Conservation (phyloP, 495 filamentous ascomycete species). For the Aspergillus indologenus region DNA sequence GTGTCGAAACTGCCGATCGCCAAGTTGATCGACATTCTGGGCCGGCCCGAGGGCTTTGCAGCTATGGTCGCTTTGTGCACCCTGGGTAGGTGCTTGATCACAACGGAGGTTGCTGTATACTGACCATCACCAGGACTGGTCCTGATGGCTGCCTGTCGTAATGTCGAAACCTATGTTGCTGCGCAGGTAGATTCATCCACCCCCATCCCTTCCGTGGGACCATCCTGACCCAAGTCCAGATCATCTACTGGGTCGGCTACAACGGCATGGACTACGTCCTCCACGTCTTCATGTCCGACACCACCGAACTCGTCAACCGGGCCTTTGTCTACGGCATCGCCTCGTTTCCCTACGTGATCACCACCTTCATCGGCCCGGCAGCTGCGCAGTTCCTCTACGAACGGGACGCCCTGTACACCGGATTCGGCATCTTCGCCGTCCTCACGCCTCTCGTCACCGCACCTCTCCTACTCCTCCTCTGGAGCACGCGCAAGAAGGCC, state of each 20-base stretch:
- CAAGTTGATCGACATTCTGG: slow-evolving; percentile 61
- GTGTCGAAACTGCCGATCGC: slow-evolving; percentile 59
- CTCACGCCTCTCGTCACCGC: slow-evolving; percentile 47
- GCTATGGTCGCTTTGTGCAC: not conserved
- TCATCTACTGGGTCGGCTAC: slow-evolving; percentile 50
- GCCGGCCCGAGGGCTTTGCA: slow-evolving; percentile 26
- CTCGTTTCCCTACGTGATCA: slow-evolving; percentile 56
- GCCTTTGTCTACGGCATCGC: slow-evolving; percentile 52
- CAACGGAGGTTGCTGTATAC: not conserved
- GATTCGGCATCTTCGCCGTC: slow-evolving; percentile 54
- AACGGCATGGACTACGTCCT: slow-evolving; percentile 53
- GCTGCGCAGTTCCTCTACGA: slow-evolving; percentile 18
- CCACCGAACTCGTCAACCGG: slow-evolving; percentile 55
- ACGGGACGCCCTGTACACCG: slow-evolving; percentile 49
- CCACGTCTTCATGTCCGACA: slow-evolving; percentile 58
- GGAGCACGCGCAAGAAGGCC: slow-evolving; percentile 51
- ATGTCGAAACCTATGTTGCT: slow-evolving; percentile 39
- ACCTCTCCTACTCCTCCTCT: slow-evolving; percentile 43
- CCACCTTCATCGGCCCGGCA: slow-evolving; percentile 27
- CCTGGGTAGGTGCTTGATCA: not conserved
- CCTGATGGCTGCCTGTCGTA: slow-evolving; percentile 39
- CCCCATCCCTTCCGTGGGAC: not conserved
- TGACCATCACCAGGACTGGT: slow-evolving; percentile 33
- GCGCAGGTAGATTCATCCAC: slow-evolving; percentile 28
- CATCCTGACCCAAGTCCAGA: slow-evolving; percentile 15